Percentiles rank a stretch among this genome's conserved stretches.
These are phyloP conservation scores for Amanita rimosa DNA, from an alignment of 768 basidiomycete species.

Conservation along the genomic window DNA sequence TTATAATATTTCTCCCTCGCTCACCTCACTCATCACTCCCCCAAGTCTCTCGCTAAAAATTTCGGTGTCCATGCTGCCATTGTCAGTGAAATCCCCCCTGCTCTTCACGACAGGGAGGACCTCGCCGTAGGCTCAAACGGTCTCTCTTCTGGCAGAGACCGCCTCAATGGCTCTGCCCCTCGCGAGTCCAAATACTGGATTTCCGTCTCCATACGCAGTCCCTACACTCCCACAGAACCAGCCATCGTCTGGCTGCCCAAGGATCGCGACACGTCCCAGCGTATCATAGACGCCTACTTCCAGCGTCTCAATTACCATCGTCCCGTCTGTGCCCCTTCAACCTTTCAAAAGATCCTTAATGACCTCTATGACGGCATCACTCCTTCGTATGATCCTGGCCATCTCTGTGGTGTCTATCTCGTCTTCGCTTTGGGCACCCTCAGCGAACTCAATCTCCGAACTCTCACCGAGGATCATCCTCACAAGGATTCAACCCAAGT, in stretches of 20 bases:
- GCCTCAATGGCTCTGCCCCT: conserved; percentile 41
- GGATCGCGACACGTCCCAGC: conserved; percentile 53
- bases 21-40: conserved; percentile 1
- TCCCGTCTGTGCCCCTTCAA: conserved; percentile 59
- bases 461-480: conserved; percentile 34
- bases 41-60: conserved; percentile 59
- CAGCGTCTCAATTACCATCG: conserved; percentile 67
- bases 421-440: conserved; percentile 74
- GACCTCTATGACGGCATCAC: conserved; percentile 52
- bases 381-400: conserved; percentile 58
- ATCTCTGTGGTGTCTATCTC: conserved; percentile 67
- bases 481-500: conserved; percentile 25
- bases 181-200: conserved; percentile 57
- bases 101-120: conserved; percentile 50
- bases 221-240: conserved; percentile 25
- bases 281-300: conserved; percentile 66
- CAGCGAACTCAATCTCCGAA: conserved; percentile 70
- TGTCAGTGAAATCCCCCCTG: conserved; percentile 44
- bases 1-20: neutral
- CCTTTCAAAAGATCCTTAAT: conserved; percentile 54
- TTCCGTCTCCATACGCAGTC: conserved; percentile 19
- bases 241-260: conserved; percentile 65
- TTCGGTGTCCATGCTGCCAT: conserved; percentile 72
- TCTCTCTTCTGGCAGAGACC: conserved; percentile 59
- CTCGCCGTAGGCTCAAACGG: conserved; percentile 68